Base-by-base conservation (phyloP, 1,284 basidiomycete species). In the Mixia osmundae region DNA sequence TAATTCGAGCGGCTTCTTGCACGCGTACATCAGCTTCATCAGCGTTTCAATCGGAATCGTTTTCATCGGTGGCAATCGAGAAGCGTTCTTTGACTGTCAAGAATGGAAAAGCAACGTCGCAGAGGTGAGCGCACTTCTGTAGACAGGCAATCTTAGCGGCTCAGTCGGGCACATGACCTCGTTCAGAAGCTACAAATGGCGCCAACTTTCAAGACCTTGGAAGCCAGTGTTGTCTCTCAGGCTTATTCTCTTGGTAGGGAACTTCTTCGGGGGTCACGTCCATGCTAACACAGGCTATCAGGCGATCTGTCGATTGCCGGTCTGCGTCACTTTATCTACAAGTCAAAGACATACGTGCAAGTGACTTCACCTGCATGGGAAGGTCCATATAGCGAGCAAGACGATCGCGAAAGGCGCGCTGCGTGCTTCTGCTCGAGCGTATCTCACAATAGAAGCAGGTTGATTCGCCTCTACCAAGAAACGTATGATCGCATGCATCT, bases 241-340 rank as follows among this genome's bases (percentile, higher is more conserved):
- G 26, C 43, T 2, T 41, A 37, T 15, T 27, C 38, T 9, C 12
- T 33, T 39, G 8, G 37, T 29, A 9, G 27, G 40, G 7, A 6
- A 23, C 29, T 34, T 27, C 30, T 2, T 18, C 34, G 4, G 30
- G 34, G 29, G 14, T 33, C 9, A 20, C 16, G 6, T 27, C 18
- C 15, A 16, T 11, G 11, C 8, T 3, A 2, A 24, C 9, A 21
- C 8, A 5, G 45, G 23, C 42, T 41, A 1, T 35, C 47, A 54
- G 62, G 54, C 3, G 72, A 76, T 29, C 59, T 95, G 1, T 71
- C 71, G 3, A 73, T 89, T 37, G 76, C 82, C 1, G 85, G 85
- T 1, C 57, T 97, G 19, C 68, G 78, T 20, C 89, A 97, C 56
- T 97, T 95, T 52, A 60, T 91, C 35, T 95, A 91, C 63, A 94